Evolutionary conservation across 495 filamentous ascomycete genomes (phyloP), one percentile per base, ranked within the genome.

Genomic region (Talaromyces stipitatus): DNA sequence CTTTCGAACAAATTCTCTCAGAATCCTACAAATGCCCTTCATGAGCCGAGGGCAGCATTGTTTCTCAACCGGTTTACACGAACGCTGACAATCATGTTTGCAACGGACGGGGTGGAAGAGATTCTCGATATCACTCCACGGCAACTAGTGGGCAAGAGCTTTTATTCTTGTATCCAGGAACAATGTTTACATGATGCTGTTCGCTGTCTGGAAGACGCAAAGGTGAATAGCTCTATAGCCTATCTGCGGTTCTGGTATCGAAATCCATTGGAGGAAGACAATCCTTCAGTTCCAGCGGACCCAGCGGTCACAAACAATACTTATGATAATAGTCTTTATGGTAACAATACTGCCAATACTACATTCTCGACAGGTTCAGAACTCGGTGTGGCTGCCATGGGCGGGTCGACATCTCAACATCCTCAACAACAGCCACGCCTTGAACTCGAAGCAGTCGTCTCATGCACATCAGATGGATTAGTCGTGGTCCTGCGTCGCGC

Each of bases 221-320:
- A 96, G 66, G 85, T 84, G n/a, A 95, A 96, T 62, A 90, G 95
- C 61, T 95, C 91, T 11, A 95, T 96, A 61, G 90, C 91, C 12
- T 96, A 96, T 62, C 76, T 96, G 52, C 87, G 91, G n/a, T 96
- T 96, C 65, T 89, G 83, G 79, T 92, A 85, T 67, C 80, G 88
- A 30, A 86, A 95, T 68, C 90, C 90, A 26, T 76, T 79, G 55
- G 69, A 73, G 54, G 73, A 76, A 50, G 78, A 79, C 0, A 32
- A 60, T 50, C 61, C 63, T 55, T 62, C 68, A 26, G 12, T 24
- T 24, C 11, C 18, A 5, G 43, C n/a, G 9, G 18, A 47, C 12
- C 7, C 43, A 24, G 9, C 43, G 3, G 7, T 24, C 11, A 47
- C 8, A 10, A 24, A 24, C 43, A 8, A 47, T 47, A 22, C 14